phyloP scores from a whole-genome alignment of 2,329 filamentous ascomycete genomes.

The Plectosphaerella plurivora region DNA sequence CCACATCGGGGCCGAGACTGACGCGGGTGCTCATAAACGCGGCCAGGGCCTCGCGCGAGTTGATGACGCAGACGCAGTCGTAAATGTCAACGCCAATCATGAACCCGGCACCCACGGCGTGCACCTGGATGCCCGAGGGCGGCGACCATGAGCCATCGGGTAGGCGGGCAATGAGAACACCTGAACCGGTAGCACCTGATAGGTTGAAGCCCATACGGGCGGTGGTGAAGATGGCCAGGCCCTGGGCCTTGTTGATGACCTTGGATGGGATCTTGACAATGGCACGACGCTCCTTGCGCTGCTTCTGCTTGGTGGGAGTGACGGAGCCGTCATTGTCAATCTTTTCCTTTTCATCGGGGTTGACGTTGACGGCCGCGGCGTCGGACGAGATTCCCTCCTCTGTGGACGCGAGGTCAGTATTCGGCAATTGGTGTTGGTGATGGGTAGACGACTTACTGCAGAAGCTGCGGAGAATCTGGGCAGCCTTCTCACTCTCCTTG shows the following conservation, averaged over 20 bases:
- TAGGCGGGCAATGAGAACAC: slow-evolving; percentile 58
- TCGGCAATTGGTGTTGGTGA: background rate
- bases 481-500: slow-evolving; percentile 88
- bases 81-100: slow-evolving; percentile 82
- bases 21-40: slow-evolving; percentile 73
- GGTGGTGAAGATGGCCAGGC: slow-evolving; percentile 69
- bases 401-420: slow-evolving; percentile 14
- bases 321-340: slow-evolving; percentile 8
- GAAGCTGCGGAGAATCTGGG: slow-evolving; percentile 77
- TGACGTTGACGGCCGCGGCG: slow-evolving; percentile 14
- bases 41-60: slow-evolving; percentile 68
- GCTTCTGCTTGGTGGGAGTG: slow-evolving; percentile 17
- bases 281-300: slow-evolving; percentile 35
- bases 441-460: slow-evolving; percentile 57
- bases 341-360: slow-evolving; percentile 15
- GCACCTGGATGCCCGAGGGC: slow-evolving; percentile 76
- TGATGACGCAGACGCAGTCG: slow-evolving; percentile 85
- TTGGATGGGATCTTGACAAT: slow-evolving; percentile 50
- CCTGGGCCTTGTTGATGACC: slow-evolving; percentile 62
- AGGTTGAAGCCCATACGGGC: slow-evolving; percentile 63
- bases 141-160: slow-evolving; percentile 70
- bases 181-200: slow-evolving; percentile 63
- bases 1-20: slow-evolving; percentile 74
- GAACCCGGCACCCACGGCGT: slow-evolving; percentile 76
- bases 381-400: slow-evolving; percentile 50